Percentiles rank a stretch among this genome's conserved stretches.
Evolutionary conservation across 306 rosid genomes (phyloP).

Genomic region (Corylus heterophylla): DNA sequence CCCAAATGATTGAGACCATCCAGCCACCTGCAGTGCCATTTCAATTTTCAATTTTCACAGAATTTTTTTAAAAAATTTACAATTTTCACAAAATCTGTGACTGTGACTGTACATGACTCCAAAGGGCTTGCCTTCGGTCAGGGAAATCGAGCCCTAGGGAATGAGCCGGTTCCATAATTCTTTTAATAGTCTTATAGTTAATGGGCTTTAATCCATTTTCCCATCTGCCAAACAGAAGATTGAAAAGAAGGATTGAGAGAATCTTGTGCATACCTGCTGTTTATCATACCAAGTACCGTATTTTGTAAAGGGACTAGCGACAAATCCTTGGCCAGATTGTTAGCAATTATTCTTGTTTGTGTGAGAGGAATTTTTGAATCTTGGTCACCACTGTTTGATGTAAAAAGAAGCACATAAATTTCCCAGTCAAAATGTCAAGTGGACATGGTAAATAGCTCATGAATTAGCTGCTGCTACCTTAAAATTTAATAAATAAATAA

Average conservation of each 20-base stretch:
- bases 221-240: too few species aligned
- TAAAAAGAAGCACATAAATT: not conserved
- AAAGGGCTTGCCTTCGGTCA: too few species aligned
- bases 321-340: constrained; percentile 2
- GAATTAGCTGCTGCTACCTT: not conserved
- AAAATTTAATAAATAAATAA: not conserved
- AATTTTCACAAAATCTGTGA: too few species aligned
- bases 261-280: not conserved
- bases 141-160: too few species aligned
- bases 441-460: not conserved
- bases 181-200: too few species aligned
- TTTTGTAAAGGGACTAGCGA: not conserved
- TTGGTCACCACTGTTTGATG: constrained; percentile 3
- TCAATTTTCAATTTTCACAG: not conserved
- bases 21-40: not conserved
- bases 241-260: not conserved
- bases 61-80: not conserved
- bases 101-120: too few species aligned
- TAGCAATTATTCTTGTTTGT: constrained; percentile 6
- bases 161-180: too few species aligned
- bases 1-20: constrained; percentile 3
- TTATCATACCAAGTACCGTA: not conserved
- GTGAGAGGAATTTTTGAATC: constrained; percentile 12
- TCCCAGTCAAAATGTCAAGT: not conserved
- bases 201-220: too few species aligned